These are phyloP conservation scores for Metschnikowia similis DNA, from an alignment of 805 yeast species.

Conservation along the genomic window DNA sequence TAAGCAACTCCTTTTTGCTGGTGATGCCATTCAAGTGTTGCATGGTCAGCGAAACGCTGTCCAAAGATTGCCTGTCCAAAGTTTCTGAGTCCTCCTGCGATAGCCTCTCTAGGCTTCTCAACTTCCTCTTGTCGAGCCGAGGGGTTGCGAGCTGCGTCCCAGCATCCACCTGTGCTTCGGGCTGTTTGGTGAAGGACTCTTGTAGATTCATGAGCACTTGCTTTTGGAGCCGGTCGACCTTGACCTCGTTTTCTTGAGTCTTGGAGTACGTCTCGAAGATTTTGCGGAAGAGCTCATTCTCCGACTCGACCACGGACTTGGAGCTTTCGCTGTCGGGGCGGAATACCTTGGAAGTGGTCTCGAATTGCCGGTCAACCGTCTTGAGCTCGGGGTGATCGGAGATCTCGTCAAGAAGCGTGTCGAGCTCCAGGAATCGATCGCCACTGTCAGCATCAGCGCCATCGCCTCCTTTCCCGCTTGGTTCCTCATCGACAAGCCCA, in stretches of 20 bases:
- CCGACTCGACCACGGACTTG: conserved; percentile 9
- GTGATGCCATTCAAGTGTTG: conserved; percentile 17
- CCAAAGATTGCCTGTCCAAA: neutral
- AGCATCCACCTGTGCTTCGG: neutral
- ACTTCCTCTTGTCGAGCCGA: neutral
- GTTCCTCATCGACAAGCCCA: neutral
- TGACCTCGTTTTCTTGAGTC: conserved; percentile 1
- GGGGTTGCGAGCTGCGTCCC: neutral
- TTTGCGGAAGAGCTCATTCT: conserved; percentile 13
- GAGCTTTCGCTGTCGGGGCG: neutral
- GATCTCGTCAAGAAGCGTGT: neutral
- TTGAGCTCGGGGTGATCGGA: neutral
- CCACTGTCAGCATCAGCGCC: neutral
- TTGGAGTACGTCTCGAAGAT: conserved; percentile 16
- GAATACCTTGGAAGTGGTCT: neutral
- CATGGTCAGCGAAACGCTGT: conserved; percentile 17
- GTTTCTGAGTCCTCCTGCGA: neutral
- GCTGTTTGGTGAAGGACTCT: conserved; percentile 10
- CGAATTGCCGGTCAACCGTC: neutral
- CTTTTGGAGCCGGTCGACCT: conserved; percentile 6
- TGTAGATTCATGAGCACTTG: conserved; percentile 14
- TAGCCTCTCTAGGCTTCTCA: neutral
- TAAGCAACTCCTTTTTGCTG: conserved; percentile 14
- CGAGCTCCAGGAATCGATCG: neutral
- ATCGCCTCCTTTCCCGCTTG: neutral